Percentiles rank a stretch among this genome's conserved stretches.
phyloP scores from a whole-genome alignment of 78 protist genomes.

The Chrysochromulina parva region DNA sequence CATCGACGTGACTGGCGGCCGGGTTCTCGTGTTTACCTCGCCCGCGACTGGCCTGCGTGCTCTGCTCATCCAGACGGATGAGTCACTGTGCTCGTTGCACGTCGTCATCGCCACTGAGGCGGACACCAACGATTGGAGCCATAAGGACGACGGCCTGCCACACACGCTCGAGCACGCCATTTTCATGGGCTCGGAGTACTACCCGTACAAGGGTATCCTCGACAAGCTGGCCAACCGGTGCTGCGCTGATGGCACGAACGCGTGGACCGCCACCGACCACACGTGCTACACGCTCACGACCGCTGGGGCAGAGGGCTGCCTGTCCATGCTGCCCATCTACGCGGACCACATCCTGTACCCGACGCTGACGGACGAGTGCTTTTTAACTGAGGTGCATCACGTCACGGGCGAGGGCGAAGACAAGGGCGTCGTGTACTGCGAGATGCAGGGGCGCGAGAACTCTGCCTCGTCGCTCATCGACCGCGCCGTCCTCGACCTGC shows the following conservation, averaged over 20 bases:
- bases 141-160: constrained; percentile 4
- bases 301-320: constrained; percentile 71
- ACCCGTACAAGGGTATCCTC: constrained; percentile 64
- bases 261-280: constrained; percentile 75
- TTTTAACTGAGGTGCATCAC: constrained; percentile 72
- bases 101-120: neutral
- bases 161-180: constrained; percentile 27
- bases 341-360: constrained; percentile 87
- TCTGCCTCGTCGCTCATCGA: neutral
- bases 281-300: constrained; percentile 69
- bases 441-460: constrained; percentile 72
- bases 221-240: constrained; percentile 64
- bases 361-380: constrained; percentile 66
- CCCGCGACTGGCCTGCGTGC: neutral
- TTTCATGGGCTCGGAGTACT: constrained; percentile 13
- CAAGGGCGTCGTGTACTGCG: constrained; percentile 76
- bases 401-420: constrained; percentile 56
- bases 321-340: constrained; percentile 74
- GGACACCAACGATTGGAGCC: neutral
- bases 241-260: constrained; percentile 72
- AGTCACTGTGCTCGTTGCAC: neutral
- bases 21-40: neutral
- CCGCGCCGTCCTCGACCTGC: constrained; percentile 4
- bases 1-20: neutral
- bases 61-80: neutral